These are phyloP conservation scores for Taxillus chinensis DNA, from an alignment of 164 flowering plant species.

Conservation along the genomic window DNA sequence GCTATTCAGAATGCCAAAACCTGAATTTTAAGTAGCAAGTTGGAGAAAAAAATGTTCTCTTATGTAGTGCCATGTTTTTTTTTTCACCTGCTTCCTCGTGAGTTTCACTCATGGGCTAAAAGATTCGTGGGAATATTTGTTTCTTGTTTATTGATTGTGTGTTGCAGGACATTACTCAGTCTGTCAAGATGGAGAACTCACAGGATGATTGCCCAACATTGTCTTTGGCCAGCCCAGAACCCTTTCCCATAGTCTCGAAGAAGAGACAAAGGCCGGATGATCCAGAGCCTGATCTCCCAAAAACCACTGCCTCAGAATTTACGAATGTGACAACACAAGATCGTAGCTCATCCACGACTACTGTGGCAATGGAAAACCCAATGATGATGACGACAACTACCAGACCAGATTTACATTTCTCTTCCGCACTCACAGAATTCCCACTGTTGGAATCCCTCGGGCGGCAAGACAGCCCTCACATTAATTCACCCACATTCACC, in stretches of 20 bases:
- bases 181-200: slow-evolving; percentile 3
- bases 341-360: slow-evolving; percentile 21
- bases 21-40: too few relatives aligned
- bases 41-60: too few relatives aligned
- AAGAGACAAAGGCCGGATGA: slow-evolving; percentile 28
- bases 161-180: background rate
- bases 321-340: slow-evolving; percentile 24
- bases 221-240: slow-evolving; percentile 17
- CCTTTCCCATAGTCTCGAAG: slow-evolving; percentile 21
- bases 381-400: slow-evolving; percentile 7
- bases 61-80: too few relatives aligned
- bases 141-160: background rate
- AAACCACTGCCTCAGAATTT: slow-evolving; percentile 17
- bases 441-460: slow-evolving; percentile 29
- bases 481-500: slow-evolving; percentile 14
- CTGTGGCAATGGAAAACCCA: slow-evolving; percentile 15
- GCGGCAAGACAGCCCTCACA: slow-evolving; percentile 19
- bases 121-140: too few relatives aligned
- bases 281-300: slow-evolving; percentile 13
- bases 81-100: too few relatives aligned
- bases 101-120: too few relatives aligned
- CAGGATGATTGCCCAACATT: slow-evolving; percentile 16
- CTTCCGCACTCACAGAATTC: slow-evolving; percentile 24
- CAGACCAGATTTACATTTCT: slow-evolving; percentile 1
- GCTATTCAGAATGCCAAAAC: too few relatives aligned